phyloP scores from a whole-genome alignment of 176 grass and related monocot genomes.

The Cocos nucifera region DNA sequence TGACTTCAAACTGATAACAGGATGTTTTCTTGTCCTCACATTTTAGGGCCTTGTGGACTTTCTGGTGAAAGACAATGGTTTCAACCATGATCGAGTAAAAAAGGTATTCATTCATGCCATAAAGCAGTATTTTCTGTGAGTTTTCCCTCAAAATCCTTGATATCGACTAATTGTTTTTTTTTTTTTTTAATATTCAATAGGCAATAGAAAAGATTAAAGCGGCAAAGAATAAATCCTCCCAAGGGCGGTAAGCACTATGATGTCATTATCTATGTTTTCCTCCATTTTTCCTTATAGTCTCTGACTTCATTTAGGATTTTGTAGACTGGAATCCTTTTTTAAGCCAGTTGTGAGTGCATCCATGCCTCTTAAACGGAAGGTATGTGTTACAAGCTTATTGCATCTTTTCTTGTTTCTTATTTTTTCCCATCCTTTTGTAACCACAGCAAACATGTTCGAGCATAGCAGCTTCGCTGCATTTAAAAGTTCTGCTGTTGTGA shows the following conservation, averaged over 20 bases:
- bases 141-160: too few species aligned
- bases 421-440: too few species aligned
- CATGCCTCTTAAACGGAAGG: slow-evolving; percentile 15
- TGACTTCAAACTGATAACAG: slow-evolving; percentile 12
- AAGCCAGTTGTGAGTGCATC: slow-evolving; percentile 21
- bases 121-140: too few species aligned
- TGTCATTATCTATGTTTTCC: neutral
- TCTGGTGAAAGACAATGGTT: slow-evolving; percentile 73
- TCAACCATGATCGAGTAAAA: slow-evolving; percentile 63
- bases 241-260: slow-evolving; percentile 38
- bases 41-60: slow-evolving; percentile 59
- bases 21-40: slow-evolving; percentile 7
- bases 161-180: neutral
- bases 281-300: neutral
- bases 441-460: neutral
- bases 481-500: slow-evolving; percentile 10
- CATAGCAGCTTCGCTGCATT: neutral
- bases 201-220: slow-evolving; percentile 77
- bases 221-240: slow-evolving; percentile 50
- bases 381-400: neutral
- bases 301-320: slow-evolving; percentile 20
- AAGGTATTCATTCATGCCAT: slow-evolving; percentile 38
- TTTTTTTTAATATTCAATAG: slow-evolving; percentile 35
- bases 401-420: too few species aligned
- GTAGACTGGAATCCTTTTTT: slow-evolving; percentile 43